Percentiles rank a stretch among this genome's conserved stretches.
phyloP scores from a whole-genome alignment of 192 early-diverging fungal genomes.

The Backusella luteola region DNA sequence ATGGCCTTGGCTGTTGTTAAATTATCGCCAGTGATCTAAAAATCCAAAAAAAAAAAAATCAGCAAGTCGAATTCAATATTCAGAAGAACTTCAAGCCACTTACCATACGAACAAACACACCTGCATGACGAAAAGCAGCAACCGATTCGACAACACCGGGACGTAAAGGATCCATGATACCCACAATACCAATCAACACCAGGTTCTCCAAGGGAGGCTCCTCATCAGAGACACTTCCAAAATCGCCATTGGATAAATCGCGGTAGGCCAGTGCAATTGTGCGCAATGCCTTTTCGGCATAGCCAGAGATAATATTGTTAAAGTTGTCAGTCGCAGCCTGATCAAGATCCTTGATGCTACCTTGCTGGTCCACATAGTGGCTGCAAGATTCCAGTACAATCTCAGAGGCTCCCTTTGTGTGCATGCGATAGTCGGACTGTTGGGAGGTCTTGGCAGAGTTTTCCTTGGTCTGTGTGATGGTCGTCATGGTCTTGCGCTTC shows the following conservation, averaged over 20 bases:
- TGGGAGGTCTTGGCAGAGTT: slow-evolving; percentile 12
- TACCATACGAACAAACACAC: slow-evolving; percentile 81
- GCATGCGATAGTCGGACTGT: slow-evolving; percentile 48
- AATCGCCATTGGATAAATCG: slow-evolving; percentile 47
- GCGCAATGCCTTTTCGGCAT: slow-evolving; percentile 67
- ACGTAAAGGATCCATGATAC: slow-evolving; percentile 87
- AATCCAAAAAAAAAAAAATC: not conserved
- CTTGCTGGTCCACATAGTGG: slow-evolving; percentile 51
- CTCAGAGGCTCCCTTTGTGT: slow-evolving; percentile 83
- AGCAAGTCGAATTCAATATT: too few species aligned
- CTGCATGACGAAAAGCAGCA: slow-evolving; percentile 69
- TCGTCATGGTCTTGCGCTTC: slow-evolving; percentile 89
- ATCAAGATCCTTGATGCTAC: slow-evolving; percentile 45
- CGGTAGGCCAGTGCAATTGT: slow-evolving; percentile 71
- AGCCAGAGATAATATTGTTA: slow-evolving; percentile 50
- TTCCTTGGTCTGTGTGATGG: slow-evolving; percentile 47
- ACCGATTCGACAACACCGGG: slow-evolving; percentile 76
- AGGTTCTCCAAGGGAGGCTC: slow-evolving; percentile 51
- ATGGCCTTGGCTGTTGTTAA: slow-evolving; percentile 87
- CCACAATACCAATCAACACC: slow-evolving; percentile 70
- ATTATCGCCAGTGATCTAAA: slow-evolving; percentile 76
- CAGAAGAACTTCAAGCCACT: too few species aligned
- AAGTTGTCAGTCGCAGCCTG: slow-evolving; percentile 38
- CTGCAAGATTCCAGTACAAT: slow-evolving; percentile 66
- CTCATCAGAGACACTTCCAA: slow-evolving; percentile 52